Evolutionary conservation across 2,329 filamentous ascomycete genomes (phyloP), one percentile per base, ranked within the genome.

Genomic region (Neofusicoccum umdonicola): DNA sequence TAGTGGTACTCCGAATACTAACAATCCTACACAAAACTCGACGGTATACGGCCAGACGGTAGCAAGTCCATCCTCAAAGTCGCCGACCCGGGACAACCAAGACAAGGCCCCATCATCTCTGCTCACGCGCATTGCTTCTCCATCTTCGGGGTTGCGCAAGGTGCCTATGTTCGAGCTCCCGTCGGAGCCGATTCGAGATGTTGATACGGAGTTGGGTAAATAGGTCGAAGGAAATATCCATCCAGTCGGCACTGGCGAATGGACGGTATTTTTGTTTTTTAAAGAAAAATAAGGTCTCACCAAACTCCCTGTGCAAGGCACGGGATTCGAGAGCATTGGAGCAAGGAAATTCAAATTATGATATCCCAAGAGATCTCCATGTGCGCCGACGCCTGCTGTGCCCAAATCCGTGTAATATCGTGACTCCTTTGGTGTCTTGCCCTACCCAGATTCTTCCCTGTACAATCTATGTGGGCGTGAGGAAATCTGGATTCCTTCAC

Each of bases 101-200:
- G 64, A 61, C 9, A 67, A 66, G 12, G 66, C 66, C 3, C 67
- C 63, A 31, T 67, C 69, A 17, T 71, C 66, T 48, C 45, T 72
- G 17, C 70, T 71, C 3, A 65, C 69, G 27, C 70, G 72, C 62
- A 44, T 73, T 22, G 58, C 67, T 2, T 66, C 69, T 41, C 70
- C 67, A 4, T 72, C 68, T 9, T 66, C 76, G 6, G 67, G 67
- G 15, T 15, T 60, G 31, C 74, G 72, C 47, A 78, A 74, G 52
- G 54, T 79, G n/a, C 75, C 78, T 3, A 81, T 82, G 77, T 81
- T 81, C 67, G 64, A 71, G 5, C 58, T 81, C n/a, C 77, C 79
- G 2, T 71, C 74, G 58, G 76, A 80, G 42, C 76, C 79, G 2
- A 70, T 81, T 4, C 69, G 69, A 17, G 80, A 82, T 69, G 69